Evolutionary conservation across 2,329 filamentous ascomycete genomes (phyloP).

Genomic region (Magnaporthiopsis incrustans): DNA sequence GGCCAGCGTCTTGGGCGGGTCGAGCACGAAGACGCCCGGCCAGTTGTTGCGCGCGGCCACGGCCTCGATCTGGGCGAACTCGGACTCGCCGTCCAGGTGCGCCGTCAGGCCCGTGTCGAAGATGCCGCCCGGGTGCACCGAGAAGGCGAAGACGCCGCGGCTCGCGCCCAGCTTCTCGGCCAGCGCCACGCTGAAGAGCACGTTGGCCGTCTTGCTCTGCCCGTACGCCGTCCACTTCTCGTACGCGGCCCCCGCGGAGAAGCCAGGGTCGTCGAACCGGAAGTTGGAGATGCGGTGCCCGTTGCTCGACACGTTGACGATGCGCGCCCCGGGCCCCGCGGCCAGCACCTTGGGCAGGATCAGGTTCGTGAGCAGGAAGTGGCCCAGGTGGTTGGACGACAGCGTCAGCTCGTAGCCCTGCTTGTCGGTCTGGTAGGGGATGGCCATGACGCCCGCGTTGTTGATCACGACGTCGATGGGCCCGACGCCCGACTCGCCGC

Average conservation of each 20-base stretch:
- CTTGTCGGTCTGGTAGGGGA: conserved; percentile 21
- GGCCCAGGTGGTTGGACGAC: conserved; percentile 41
- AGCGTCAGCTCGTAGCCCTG: conserved; percentile 35
- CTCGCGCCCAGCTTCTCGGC: conserved; percentile 22
- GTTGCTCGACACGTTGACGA: conserved; percentile 35
- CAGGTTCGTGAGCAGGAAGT: conserved; percentile 41
- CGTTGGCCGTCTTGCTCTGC: conserved; percentile 44
- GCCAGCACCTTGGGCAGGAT: conserved; percentile 34
- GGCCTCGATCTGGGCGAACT: conserved; percentile 16
- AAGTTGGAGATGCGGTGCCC: conserved; percentile 32
- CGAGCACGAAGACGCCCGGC: conserved; percentile 6
- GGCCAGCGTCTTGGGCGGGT: conserved; percentile 15
- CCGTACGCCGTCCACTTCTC: conserved; percentile 33
- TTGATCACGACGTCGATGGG: conserved; percentile 30
- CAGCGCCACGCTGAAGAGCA: conserved; percentile 33
- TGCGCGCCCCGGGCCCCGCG: conserved; percentile 22
- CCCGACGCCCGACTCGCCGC: conserved; percentile 21
- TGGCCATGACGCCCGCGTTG: conserved; percentile 30
- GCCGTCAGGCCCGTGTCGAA: conserved; percentile 9
- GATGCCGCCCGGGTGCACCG: conserved; percentile 33
- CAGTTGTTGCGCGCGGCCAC: conserved; percentile 17
- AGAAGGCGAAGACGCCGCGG: conserved; percentile 27
- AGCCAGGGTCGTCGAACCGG: conserved; percentile 36
- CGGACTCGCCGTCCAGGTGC: conserved; percentile 5
- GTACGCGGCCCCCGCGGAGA: conserved; percentile 28